Conservation (phyloP, 345 rosid genomes). For the Iberis pinnata region DNA sequence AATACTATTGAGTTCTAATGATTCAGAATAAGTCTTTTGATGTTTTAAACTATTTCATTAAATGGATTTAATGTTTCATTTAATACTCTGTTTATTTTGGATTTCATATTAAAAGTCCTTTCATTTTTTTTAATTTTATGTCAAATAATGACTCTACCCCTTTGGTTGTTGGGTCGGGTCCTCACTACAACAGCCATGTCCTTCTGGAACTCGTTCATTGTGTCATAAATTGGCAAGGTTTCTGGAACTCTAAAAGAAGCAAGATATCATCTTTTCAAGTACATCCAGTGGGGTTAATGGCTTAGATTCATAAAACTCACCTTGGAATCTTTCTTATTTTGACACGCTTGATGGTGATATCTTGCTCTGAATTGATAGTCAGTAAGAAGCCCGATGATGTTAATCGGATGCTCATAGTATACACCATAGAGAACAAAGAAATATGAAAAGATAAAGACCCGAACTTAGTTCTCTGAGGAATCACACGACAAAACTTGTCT, state of each 20-base stretch:
- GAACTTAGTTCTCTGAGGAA: too few relatives aligned
- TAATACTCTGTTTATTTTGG: too few relatives aligned
- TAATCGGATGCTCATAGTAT: conserved; percentile 83
- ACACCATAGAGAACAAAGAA: conserved; percentile 23
- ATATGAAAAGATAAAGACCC: too few relatives aligned
- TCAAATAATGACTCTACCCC: too few relatives aligned
- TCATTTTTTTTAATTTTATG: too few relatives aligned
- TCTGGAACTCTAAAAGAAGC: conserved; percentile 55
- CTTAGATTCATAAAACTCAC: conserved; percentile 32
- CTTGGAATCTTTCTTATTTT: conserved; percentile 89
- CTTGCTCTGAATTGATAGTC: conserved; percentile 75
- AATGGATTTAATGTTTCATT: too few relatives aligned
- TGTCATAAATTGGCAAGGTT: conserved; percentile 80
- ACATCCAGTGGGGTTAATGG: conserved; percentile 1
- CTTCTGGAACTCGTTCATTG: conserved; percentile 95
- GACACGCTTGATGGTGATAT: conserved; percentile 68
- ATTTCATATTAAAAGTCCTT: too few relatives aligned
- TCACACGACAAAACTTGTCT: conserved; percentile 46
- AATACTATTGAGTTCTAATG: too few relatives aligned
- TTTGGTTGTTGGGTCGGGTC: too few relatives aligned
- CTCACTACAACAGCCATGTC: conserved; percentile 95
- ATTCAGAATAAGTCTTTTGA: too few relatives aligned
- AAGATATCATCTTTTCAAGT: conserved; percentile 14
- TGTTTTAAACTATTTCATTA: too few relatives aligned
- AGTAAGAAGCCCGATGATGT: conserved; percentile 84